Conservation (phyloP, 2,329 filamentous ascomycete genomes). For the Dactylellina haptotyla region DNA sequence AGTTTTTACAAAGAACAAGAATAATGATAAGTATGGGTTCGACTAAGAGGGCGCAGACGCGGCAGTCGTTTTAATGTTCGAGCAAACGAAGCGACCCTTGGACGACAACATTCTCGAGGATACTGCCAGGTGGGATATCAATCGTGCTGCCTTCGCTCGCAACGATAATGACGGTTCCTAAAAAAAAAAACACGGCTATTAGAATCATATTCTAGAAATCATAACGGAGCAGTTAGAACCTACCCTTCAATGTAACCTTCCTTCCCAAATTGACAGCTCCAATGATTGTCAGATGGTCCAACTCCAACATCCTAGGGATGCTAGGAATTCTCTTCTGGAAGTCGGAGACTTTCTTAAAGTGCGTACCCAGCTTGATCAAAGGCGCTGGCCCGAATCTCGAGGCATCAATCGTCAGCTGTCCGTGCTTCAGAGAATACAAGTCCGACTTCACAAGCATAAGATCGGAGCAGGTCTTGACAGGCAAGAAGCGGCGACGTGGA, state of each 20-base stretch:
- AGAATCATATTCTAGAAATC: background rate
- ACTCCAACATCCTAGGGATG: constrained; percentile 89
- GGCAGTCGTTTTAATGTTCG: constrained; percentile 29
- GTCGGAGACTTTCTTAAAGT: constrained; percentile 99
- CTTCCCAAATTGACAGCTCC: constrained; percentile 96
- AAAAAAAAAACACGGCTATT: constrained; percentile 19
- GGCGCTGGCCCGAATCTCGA: constrained; percentile 96
- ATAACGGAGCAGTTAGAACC: constrained; percentile 17
- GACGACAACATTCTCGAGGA: constrained; percentile 98
- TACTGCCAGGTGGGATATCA: constrained; percentile 93
- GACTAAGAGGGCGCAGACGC: background rate
- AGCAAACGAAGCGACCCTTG: constrained; percentile 85
- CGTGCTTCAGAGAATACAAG: constrained; percentile 97
- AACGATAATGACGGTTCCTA: constrained; percentile 91
- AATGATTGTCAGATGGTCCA: constrained; percentile 96
- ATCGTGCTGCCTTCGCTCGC: constrained; percentile 98
- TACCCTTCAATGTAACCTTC: constrained; percentile 91
- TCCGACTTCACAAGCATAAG: constrained; percentile 99
- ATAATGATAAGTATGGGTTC: constrained; percentile 4
- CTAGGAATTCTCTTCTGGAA: constrained; percentile 88
- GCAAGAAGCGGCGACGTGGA: constrained; percentile 95
- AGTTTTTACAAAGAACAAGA: constrained; percentile 19
- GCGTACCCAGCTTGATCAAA: constrained; percentile 96
- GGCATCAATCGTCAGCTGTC: constrained; percentile 95
- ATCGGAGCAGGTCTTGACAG: constrained; percentile 99